Evolutionary conservation across 257 asterid species (phyloP).

Genomic region (Nicotiana sylvestris): DNA sequence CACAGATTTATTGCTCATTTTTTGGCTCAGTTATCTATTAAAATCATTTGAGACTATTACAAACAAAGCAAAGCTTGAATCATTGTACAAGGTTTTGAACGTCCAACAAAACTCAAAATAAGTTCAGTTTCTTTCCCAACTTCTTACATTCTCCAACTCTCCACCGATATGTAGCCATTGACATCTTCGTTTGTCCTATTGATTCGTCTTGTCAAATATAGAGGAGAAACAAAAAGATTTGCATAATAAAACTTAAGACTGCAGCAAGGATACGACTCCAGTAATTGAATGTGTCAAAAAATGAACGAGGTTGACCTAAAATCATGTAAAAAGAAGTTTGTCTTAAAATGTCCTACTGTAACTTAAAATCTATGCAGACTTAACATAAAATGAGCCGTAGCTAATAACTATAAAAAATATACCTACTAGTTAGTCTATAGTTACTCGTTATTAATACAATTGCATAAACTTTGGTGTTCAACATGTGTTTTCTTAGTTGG

Average conservation of each 20-base stretch:
- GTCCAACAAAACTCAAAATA: background rate
- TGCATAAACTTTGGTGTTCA: too few species aligned
- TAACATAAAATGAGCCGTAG: too few species aligned
- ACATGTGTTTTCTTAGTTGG: too few species aligned
- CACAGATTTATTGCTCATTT: background rate
- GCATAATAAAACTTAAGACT: background rate
- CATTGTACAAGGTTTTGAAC: background rate
- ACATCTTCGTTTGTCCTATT: background rate
- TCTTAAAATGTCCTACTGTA: too few species aligned
- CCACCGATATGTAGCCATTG: background rate
- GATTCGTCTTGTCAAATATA: constrained; percentile 1
- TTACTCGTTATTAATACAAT: too few species aligned
- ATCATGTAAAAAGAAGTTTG: too few species aligned
- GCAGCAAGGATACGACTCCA: too few species aligned
- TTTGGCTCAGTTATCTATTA: background rate
- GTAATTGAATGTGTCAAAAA: too few species aligned
- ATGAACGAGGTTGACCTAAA: too few species aligned
- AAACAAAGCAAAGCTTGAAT: background rate
- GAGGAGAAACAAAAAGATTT: background rate
- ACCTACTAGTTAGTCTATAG: too few species aligned
- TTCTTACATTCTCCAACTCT: background rate
- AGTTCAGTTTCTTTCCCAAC: background rate
- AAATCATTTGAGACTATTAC: background rate
- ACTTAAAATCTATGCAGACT: too few species aligned
- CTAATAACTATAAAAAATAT: too few species aligned